A percentile compares a stretch with the other conserved stretches of the same genome.
Conservation (phyloP, 805 yeast species). For the Barnettozyma siamensis region DNA sequence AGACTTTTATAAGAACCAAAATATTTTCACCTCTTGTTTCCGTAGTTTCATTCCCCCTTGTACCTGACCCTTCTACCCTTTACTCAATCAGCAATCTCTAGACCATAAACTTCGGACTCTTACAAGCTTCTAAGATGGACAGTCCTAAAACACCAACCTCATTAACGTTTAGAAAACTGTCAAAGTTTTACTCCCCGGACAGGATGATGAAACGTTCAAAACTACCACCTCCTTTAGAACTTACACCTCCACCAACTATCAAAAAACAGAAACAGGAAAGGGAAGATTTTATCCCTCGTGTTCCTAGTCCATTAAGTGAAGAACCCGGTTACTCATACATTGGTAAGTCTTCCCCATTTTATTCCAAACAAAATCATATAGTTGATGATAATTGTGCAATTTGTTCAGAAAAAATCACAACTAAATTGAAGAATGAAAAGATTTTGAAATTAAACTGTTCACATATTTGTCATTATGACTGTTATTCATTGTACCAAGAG, state of each 20-base stretch:
- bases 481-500: conserved; percentile 28
- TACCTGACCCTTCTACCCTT: background rate
- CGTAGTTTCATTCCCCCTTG: background rate
- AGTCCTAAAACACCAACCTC: background rate
- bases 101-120: too few species aligned
- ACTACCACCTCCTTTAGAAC: background rate
- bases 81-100: background rate
- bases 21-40: too few species aligned
- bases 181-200: background rate
- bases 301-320: background rate
- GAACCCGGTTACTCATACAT: background rate
- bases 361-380: conserved; percentile 13
- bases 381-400: conserved; percentile 33
- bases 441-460: conserved; percentile 36
- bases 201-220: background rate
- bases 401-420: conserved; percentile 38
- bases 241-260: background rate
- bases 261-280: background rate
- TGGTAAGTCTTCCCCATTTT: conserved; percentile 7
- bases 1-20: background rate
- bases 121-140: too few species aligned
- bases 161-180: background rate
- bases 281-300: background rate
- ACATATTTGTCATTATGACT: conserved; percentile 40
- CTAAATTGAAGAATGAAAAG: conserved; percentile 37